A percentile compares a stretch with the other conserved stretches of the same genome.
phyloP scores from a whole-genome alignment of 345 rosid genomes.

The Citrus hindsii region DNA sequence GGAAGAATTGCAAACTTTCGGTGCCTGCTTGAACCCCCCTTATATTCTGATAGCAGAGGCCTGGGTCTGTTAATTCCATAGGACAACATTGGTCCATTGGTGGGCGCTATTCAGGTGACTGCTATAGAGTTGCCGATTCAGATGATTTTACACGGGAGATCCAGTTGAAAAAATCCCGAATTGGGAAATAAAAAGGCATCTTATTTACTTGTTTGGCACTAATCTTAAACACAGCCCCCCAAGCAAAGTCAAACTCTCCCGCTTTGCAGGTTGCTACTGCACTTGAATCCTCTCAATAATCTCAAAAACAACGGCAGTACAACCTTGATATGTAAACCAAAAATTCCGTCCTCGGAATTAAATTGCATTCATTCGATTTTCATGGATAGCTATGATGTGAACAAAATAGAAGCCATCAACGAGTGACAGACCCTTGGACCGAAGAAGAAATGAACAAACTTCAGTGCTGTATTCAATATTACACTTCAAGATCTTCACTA shows the following conservation, averaged over 20 bases:
- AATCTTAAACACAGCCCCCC: background rate
- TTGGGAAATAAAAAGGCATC: background rate
- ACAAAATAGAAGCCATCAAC: background rate
- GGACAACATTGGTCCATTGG: background rate
- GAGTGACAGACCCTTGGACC: too few relatives aligned
- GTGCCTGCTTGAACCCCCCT: background rate
- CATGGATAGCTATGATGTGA: background rate
- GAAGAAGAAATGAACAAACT: too few relatives aligned
- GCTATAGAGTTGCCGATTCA: background rate
- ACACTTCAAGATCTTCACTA: background rate
- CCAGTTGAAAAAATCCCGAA: background rate
- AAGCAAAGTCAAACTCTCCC: background rate
- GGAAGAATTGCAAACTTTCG: background rate
- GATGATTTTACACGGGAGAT: background rate
- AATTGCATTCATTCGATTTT: background rate
- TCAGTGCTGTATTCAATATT: background rate
- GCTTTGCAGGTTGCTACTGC: background rate
- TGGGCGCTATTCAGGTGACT: too few relatives aligned
- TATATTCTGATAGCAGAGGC: too few relatives aligned
- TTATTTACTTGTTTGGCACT: background rate
- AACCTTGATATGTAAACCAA: background rate
- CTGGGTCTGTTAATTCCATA: background rate
- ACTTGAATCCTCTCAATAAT: background rate
- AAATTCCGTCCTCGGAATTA: background rate
- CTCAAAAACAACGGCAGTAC: background rate